phyloP scores from a whole-genome alignment of 352 stramenopile genomes.

The Halophytophthora polymorphica region DNA sequence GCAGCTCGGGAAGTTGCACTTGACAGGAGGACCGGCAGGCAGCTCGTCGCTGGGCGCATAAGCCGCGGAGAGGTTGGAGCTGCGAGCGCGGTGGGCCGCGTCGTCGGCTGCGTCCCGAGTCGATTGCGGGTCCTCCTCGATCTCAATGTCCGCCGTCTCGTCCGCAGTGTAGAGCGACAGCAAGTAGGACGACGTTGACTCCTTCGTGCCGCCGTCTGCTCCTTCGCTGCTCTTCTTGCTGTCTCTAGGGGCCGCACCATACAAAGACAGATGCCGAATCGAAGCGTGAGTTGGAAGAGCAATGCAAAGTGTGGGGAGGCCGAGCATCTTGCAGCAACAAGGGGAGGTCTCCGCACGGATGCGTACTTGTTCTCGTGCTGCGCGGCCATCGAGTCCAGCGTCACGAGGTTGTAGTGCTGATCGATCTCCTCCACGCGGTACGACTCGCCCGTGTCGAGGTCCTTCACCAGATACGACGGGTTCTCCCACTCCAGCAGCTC shows the following conservation, averaged over 20 bases:
- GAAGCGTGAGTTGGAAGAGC: no score
- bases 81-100: slow-evolving; percentile 30
- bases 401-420: slow-evolving; percentile 76
- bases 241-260: no score
- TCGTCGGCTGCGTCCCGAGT: slow-evolving; percentile 4
- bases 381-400: slow-evolving; percentile 57
- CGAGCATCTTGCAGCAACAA: no score
- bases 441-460: slow-evolving; percentile 75
- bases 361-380: slow-evolving; percentile 59
- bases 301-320: no score
- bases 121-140: slow-evolving; percentile 47
- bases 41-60: slow-evolving; percentile 42
- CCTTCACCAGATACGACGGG: slow-evolving; percentile 76
- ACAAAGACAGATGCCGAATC: no score
- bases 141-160: slow-evolving; percentile 79
- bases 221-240: slow-evolving; percentile 19
- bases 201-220: slow-evolving; percentile 13
- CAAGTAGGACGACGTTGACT: slow-evolving; percentile 63
- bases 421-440: slow-evolving; percentile 84
- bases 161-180: slow-evolving; percentile 76
- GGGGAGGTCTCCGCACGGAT: not conserved
- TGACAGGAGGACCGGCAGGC: slow-evolving; percentile 30
- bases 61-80: slow-evolving; percentile 44
- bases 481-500: slow-evolving; percentile 65
- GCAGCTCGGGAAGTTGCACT: slow-evolving; percentile 55